Conservation (phyloP, 192 early-diverging fungal species). For the Piromyces finnis region DNA sequence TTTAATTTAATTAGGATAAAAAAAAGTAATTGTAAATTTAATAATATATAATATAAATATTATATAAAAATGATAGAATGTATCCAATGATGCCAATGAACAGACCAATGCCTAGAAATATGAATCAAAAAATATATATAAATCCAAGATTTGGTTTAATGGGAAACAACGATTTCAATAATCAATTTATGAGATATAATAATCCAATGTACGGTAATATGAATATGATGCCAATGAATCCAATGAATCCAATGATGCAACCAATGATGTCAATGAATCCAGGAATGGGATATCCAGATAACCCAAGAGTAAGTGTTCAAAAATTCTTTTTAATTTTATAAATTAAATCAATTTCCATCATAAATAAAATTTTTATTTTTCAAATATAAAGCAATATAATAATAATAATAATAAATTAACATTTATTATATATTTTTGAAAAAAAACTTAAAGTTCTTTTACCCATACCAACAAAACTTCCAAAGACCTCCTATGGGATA, state of each 20-base stretch:
- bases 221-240: background rate
- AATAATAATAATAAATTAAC: too few relatives aligned
- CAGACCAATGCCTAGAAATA: background rate
- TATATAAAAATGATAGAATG: background rate
- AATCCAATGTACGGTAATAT: background rate
- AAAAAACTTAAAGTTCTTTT: background rate
- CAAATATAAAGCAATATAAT: too few relatives aligned
- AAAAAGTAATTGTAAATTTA: too few relatives aligned
- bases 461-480: background rate
- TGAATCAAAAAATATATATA: background rate
- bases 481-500: background rate
- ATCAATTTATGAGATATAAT: background rate
- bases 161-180: background rate
- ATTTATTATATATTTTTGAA: too few relatives aligned
- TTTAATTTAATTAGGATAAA: too few relatives aligned
- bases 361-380: too few relatives aligned
- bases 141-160: background rate
- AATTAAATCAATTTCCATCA: too few relatives aligned
- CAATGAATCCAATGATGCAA: background rate
- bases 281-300: background rate
- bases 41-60: too few relatives aligned
- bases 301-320: too few relatives aligned
- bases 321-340: too few relatives aligned
- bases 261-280: background rate
- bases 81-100: background rate